Evolutionary conservation across 257 asterid species (phyloP).

Genomic region (Ehretia macrophylla): DNA sequence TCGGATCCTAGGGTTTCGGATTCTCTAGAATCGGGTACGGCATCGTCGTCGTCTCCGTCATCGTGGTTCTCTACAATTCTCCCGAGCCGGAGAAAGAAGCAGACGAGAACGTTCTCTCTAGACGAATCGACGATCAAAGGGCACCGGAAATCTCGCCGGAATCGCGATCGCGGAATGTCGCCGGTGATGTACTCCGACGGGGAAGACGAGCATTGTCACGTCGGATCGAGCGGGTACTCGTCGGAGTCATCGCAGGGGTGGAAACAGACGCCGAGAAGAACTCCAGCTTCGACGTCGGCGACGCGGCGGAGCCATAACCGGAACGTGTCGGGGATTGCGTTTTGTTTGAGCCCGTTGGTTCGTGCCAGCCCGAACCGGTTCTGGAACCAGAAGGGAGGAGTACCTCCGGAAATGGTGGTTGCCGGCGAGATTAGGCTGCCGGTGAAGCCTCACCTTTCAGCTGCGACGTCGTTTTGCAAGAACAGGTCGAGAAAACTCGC

Average conservation of each 20-base stretch:
- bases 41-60: slow-evolving; percentile 23
- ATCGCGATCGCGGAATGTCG: slow-evolving; percentile 71
- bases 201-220: slow-evolving; percentile 57
- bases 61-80: slow-evolving; percentile 47
- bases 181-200: slow-evolving; percentile 57
- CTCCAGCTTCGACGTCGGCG: slow-evolving; percentile 37
- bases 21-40: slow-evolving; percentile 11
- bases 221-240: slow-evolving; percentile 70
- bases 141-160: slow-evolving; percentile 28
- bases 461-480: slow-evolving; percentile 63
- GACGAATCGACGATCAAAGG: slow-evolving; percentile 37
- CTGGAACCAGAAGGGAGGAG: slow-evolving; percentile 55
- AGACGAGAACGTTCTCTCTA: slow-evolving; percentile 44
- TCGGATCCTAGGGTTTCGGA: slow-evolving; percentile 11
- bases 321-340: slow-evolving; percentile 51
- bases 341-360: slow-evolving; percentile 81
- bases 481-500: slow-evolving; percentile 87
- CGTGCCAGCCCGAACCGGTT: slow-evolving; percentile 66
- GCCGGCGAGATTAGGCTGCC: slow-evolving; percentile 57
- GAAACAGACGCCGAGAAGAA: slow-evolving; percentile 61
- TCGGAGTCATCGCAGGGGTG: slow-evolving; percentile 69
- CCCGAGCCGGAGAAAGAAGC: slow-evolving; percentile 48
- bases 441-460: slow-evolving; percentile 31
- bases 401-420: slow-evolving; percentile 43
- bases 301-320: slow-evolving; percentile 20